These are phyloP conservation scores for Alternaria ethzedia DNA, from an alignment of 2,329 filamentous ascomycete species.

Conservation along the genomic window DNA sequence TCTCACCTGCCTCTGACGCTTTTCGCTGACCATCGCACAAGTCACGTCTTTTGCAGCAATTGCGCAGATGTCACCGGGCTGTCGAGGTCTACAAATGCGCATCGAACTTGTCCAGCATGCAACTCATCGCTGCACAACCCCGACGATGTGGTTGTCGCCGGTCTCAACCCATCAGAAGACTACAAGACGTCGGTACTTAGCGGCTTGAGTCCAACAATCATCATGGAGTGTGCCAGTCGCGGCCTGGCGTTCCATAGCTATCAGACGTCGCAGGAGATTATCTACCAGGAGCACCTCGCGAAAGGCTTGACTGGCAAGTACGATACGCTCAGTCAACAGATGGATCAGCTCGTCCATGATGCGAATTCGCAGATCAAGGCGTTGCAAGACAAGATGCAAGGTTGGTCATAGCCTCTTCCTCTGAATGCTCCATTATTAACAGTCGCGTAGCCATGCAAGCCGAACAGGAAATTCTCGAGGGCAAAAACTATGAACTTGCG, in stretches of 20 bases:
- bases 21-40: constrained; percentile 46
- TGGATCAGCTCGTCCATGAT: constrained; percentile 76
- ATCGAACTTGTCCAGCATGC: constrained; percentile 77
- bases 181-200: constrained; percentile 88
- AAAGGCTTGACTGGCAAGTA: constrained; percentile 78
- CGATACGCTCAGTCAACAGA: constrained; percentile 65
- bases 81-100: constrained; percentile 59
- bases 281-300: constrained; percentile 78
- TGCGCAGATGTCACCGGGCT: constrained; percentile 74
- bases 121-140: constrained; percentile 69
- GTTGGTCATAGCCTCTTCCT: constrained; percentile 49
- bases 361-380: constrained; percentile 74
- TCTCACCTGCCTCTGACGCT: background rate
- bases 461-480: constrained; percentile 68
- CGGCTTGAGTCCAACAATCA: constrained; percentile 77
- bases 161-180: constrained; percentile 81
- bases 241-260: constrained; percentile 87
- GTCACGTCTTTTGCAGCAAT: constrained; percentile 83
- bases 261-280: constrained; percentile 81
- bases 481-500: constrained; percentile 75
- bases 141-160: constrained; percentile 75
- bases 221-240: constrained; percentile 85
- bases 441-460: constrained; percentile 59
- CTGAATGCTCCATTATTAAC: background rate
- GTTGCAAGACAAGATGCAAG: constrained; percentile 68